Evolutionary conservation across 139 green algal species (phyloP).

Genomic region (Edaphochlamys debaryana): DNA sequence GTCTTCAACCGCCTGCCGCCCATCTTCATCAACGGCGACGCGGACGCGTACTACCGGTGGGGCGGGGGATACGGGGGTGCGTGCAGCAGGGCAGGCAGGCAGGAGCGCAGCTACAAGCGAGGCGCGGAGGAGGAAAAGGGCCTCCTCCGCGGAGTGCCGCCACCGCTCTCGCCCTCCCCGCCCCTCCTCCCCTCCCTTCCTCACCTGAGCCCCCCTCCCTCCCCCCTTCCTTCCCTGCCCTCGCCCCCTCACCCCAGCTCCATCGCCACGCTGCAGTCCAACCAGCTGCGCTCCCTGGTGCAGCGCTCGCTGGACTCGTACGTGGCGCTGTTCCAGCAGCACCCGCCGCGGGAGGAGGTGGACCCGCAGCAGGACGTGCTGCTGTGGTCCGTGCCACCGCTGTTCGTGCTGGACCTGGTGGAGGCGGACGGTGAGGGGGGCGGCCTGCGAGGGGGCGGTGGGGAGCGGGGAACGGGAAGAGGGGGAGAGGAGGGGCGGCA

Average conservation of each 20-base stretch:
- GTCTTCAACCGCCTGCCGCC: constrained; percentile 77
- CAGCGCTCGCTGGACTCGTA: constrained; percentile 62
- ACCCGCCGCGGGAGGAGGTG: constrained; percentile 50
- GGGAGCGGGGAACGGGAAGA: neutral
- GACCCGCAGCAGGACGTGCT: constrained; percentile 65
- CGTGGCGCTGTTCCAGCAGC: constrained; percentile 63
- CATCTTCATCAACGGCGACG: constrained; percentile 79
- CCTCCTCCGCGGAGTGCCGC: no score
- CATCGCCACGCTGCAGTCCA: constrained; percentile 72
- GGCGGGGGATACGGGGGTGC: no score
- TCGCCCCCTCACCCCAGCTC: no score
- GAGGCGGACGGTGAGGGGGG: constrained; percentile 46
- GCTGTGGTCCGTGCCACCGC: constrained; percentile 58
- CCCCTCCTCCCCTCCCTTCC: no score
- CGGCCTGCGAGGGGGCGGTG: neutral
- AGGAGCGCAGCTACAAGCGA: no score
- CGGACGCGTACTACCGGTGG: constrained; percentile 60
- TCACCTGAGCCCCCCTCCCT: no score
- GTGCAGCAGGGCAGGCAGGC: no score
- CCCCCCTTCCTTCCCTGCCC: no score
- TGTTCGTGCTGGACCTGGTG: constrained; percentile 73
- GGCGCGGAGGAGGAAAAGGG: no score
- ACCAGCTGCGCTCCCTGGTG: constrained; percentile 77
- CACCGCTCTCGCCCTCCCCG: no score
- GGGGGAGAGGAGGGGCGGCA: neutral